A percentile compares a stretch with the other conserved stretches of the same genome.
These are phyloP conservation scores for Monosporascus sp. DNA, from an alignment of 2,329 filamentous ascomycete species.

Conservation along the genomic window DNA sequence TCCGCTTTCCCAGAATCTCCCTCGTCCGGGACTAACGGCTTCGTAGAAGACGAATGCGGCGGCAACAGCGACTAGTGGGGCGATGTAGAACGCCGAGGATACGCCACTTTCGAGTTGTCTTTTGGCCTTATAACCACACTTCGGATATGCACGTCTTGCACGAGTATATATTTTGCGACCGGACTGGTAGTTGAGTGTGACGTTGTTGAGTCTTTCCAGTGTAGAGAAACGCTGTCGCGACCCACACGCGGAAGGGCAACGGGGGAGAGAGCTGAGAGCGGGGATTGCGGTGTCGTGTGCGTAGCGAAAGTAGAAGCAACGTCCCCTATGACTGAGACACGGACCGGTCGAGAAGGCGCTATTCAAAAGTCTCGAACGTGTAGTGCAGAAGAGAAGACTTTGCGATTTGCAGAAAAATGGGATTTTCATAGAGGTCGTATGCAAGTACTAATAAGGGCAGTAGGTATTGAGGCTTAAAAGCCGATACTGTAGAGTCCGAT, in stretches of 20 bases:
- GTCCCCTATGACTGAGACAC: not conserved
- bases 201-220: not conserved
- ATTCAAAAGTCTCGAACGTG: not conserved
- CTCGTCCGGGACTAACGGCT: constrained; percentile 1
- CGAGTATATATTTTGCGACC: not conserved
- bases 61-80: constrained; percentile 14
- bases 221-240: not conserved
- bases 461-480: not conserved
- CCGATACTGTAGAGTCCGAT: not conserved
- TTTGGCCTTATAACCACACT: not conserved
- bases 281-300: not conserved
- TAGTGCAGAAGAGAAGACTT: not conserved
- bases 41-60: constrained; percentile 17
- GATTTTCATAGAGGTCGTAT: not conserved
- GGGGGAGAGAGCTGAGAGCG: not conserved
- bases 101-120: constrained; percentile 13
- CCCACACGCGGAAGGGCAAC: not conserved
- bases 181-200: not conserved
- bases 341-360: not conserved
- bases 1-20: not conserved
- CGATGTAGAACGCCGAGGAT: constrained; percentile 17
- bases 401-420: not conserved
- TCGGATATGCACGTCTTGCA: not conserved
- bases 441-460: not conserved
- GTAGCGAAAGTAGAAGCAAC: not conserved